Conservation (phyloP, 805 yeast genomes). For the Yamadazyma olivae region DNA sequence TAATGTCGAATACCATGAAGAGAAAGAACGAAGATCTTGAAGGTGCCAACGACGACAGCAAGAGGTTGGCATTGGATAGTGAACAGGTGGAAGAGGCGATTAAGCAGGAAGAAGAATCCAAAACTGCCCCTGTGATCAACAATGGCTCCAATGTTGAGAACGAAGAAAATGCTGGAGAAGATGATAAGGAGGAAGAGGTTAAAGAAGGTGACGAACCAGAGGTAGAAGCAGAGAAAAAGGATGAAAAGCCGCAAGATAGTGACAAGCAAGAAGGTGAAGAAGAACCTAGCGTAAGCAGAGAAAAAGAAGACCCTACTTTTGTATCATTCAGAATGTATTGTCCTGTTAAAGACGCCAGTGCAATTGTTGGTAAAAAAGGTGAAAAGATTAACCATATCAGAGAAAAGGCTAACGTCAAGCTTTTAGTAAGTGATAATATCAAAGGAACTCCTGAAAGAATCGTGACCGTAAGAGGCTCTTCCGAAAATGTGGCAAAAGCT, state of each 20-base stretch:
- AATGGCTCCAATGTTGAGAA: constrained; percentile 1
- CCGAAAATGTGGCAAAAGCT: constrained; percentile 78
- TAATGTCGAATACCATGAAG: constrained; percentile 32
- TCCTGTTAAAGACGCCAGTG: constrained; percentile 70
- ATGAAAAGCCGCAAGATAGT: constrained; percentile 3
- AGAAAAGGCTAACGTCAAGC: constrained; percentile 58
- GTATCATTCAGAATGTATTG: constrained; percentile 74
- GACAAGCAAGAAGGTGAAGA: constrained; percentile 1
- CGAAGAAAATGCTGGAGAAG: not conserved
- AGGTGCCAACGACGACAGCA: constrained; percentile 44
- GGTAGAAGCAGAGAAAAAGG: not conserved
- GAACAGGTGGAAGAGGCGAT: constrained; percentile 49
- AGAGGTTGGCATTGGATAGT: constrained; percentile 69
- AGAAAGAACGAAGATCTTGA: constrained; percentile 71
- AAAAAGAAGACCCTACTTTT: constrained; percentile 55
- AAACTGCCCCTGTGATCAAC: constrained; percentile 10
- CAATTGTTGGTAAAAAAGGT: constrained; percentile 80
- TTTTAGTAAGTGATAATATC: constrained; percentile 71
- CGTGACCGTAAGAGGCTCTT: constrained; percentile 67
- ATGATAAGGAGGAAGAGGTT: not conserved
- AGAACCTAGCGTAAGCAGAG: constrained; percentile 5
- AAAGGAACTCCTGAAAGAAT: constrained; percentile 73
- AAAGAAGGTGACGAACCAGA: not conserved
- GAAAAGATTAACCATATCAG: constrained; percentile 65
- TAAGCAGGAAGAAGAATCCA: constrained; percentile 17